Evolutionary conservation across 805 yeast species (phyloP).

Genomic region (Hanseniaspora mollemarum): DNA sequence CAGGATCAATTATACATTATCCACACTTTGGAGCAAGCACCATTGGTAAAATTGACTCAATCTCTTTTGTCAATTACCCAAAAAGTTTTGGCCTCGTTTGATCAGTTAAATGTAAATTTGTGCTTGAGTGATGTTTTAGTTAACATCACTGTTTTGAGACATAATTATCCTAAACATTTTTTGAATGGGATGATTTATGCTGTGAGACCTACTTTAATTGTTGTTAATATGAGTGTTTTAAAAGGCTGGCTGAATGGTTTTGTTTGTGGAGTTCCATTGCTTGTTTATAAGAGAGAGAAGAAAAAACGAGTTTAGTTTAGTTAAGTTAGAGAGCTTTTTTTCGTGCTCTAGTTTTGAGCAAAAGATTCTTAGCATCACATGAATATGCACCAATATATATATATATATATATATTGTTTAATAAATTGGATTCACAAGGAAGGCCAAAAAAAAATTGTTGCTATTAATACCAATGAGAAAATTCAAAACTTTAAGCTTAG

Average conservation of each 20-base stretch:
- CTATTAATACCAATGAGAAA: too few relatives aligned
- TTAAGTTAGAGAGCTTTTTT: too few relatives aligned
- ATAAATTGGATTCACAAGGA: too few relatives aligned
- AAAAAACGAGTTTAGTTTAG: neutral
- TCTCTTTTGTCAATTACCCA: neutral
- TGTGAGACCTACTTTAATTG: constrained; percentile 7
- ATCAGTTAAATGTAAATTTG: constrained; percentile 1
- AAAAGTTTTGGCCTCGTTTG: constrained; percentile 8
- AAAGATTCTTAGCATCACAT: too few relatives aligned
- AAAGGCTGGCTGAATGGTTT: constrained; percentile 12
- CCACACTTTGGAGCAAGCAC: neutral
- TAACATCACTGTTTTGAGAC: constrained; percentile 7
- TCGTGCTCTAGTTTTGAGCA: too few relatives aligned
- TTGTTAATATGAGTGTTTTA: constrained; percentile 12
- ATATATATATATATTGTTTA: too few relatives aligned
- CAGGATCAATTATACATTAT: constrained; percentile 3
- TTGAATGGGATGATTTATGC: constrained; percentile 14
- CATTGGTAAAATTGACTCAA: constrained; percentile 8
- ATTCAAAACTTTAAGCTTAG: too few relatives aligned
- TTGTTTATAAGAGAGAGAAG: constrained; percentile 8
- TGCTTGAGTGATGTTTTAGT: neutral
- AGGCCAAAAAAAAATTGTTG: too few relatives aligned
- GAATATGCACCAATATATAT: too few relatives aligned
- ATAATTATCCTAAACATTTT: constrained; percentile 15
- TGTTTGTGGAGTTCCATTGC: constrained; percentile 13